phyloP scores from a whole-genome alignment of 1,139 yeast species.

The Debaryomyces fabryi region DNA sequence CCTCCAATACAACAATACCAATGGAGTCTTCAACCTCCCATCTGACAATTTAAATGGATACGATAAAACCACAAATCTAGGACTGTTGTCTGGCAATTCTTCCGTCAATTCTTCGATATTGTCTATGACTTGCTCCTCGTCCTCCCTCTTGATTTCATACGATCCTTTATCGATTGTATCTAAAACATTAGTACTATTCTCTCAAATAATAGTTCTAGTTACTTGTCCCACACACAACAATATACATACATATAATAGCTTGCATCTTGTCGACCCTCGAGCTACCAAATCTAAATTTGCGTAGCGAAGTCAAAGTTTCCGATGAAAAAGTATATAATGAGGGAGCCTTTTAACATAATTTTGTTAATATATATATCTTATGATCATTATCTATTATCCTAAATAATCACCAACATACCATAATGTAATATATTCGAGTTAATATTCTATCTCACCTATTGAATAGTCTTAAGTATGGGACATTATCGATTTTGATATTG shows the following conservation, averaged over 20 bases:
- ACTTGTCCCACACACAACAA: background rate
- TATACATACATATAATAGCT: slow-evolving; percentile 59
- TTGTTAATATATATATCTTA: background rate
- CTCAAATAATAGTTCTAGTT: background rate
- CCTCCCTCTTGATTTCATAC: slow-evolving; percentile 57
- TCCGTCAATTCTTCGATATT: slow-evolving; percentile 65
- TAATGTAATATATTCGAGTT: background rate
- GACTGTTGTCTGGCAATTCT: slow-evolving; percentile 79
- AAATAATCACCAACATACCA: background rate
- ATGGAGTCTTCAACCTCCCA: slow-evolving; percentile 74
- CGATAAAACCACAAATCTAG: slow-evolving; percentile 76
- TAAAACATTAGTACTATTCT: slow-evolving; percentile 20
- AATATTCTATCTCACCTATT: background rate
- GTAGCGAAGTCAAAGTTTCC: slow-evolving; percentile 61
- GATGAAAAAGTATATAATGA: slow-evolving; percentile 67
- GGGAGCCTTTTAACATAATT: slow-evolving; percentile 29
- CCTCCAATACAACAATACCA: slow-evolving; percentile 79
- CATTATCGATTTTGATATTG: background rate
- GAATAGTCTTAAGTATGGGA: background rate
- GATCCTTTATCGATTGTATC: slow-evolving; percentile 57
- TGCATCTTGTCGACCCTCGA: slow-evolving; percentile 66
- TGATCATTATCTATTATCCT: background rate
- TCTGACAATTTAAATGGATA: slow-evolving; percentile 71
- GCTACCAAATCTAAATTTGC: slow-evolving; percentile 72
- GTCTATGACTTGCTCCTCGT: slow-evolving; percentile 44